These are phyloP conservation scores for Zymoseptoria pseudotritici DNA, from an alignment of 2,329 filamentous ascomycete species.

Conservation along the genomic window DNA sequence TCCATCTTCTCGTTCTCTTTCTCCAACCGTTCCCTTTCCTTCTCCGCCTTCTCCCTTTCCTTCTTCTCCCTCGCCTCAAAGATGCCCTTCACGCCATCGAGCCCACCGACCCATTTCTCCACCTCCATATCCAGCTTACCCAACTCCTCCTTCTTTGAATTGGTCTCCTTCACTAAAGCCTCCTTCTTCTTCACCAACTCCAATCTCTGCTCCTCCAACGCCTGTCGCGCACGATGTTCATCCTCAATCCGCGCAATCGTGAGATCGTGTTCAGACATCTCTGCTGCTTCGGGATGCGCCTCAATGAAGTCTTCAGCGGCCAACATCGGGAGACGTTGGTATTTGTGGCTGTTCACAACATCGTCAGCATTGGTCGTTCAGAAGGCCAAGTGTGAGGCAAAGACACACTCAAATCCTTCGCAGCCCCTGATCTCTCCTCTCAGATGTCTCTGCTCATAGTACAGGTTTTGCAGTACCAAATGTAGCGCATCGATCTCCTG, in stretches of 20 bases:
- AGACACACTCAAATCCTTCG: constrained; percentile 77
- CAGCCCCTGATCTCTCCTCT: constrained; percentile 85
- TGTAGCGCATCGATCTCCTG: constrained; percentile 89
- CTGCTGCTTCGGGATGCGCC: constrained; percentile 65
- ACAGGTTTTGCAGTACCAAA: constrained; percentile 87
- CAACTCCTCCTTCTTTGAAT: constrained; percentile 86
- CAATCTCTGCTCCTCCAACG: constrained; percentile 75
- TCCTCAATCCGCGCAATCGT: constrained; percentile 90
- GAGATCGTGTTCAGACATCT: constrained; percentile 66
- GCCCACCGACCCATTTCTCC: constrained; percentile 45
- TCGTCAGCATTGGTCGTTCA: constrained; percentile 5
- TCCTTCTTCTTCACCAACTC: constrained; percentile 56
- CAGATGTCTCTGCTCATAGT: constrained; percentile 90
- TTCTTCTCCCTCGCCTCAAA: constrained; percentile 25
- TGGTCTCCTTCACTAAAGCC: constrained; percentile 67
- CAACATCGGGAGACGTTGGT: constrained; percentile 78
- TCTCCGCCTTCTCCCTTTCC: constrained; percentile 4
- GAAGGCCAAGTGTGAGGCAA: neutral
- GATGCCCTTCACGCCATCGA: constrained; percentile 21
- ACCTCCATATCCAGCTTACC: constrained; percentile 85
- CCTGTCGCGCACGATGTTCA: constrained; percentile 76
- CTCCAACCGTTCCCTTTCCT: constrained; percentile 1
- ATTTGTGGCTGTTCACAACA: constrained; percentile 61
- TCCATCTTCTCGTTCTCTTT: constrained; percentile 1
- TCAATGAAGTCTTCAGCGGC: constrained; percentile 72